Base-by-base conservation (phyloP, 441 rosid genomes). In the Francoa sonchifolia region DNA sequence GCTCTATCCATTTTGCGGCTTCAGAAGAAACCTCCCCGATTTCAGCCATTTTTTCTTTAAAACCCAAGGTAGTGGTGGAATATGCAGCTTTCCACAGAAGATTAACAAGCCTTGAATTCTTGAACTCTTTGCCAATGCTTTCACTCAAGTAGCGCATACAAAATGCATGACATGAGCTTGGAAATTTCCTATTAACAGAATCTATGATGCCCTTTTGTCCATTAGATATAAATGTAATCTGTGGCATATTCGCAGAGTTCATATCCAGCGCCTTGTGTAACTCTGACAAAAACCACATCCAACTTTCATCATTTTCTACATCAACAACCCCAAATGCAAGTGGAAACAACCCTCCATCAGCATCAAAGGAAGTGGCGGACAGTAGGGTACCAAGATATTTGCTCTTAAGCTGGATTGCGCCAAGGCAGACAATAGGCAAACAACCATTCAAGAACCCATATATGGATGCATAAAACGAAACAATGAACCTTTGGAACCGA, bases 281-380 rank as follows among this genome's bases (percentile, higher is more conserved):
- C 63, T 72, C 75, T 9, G 72, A 68, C 51, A 81, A 34, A 58
- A 77, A 81, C 77, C 75, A 77, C 50, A 62, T 52, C 81, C 77
- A 74, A 35, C 59, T 68, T 33, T 58, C 73, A 37, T 73, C 58
- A 36, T 54, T 73, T 48, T 82, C 79, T 15, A 27, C 43, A 55
- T 72, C 76, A 21, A 74, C 67, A 47, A 77, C 66, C 27, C 72
- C 80, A 57, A 80, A 72, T 22, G 79, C 83, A 50, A 74, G 50
- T 0, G 73, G 81, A 48, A 74, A 72, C 25, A 68, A 45, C 8
- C 52, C 65, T 47, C 75, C 79, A 53, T 77, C 69, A 42, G 63
- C 74, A 20, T 74, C 79, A 55, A 68, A 71, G 41, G 78, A 63
- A 42, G 72, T 61, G 12, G 81, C 81, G 9, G 62, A 61, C 42